Evolutionary conservation across 352 stramenopile species (phyloP), one percentile per base, ranked within the genome.

Genomic region (Sclerospora graminicola): DNA sequence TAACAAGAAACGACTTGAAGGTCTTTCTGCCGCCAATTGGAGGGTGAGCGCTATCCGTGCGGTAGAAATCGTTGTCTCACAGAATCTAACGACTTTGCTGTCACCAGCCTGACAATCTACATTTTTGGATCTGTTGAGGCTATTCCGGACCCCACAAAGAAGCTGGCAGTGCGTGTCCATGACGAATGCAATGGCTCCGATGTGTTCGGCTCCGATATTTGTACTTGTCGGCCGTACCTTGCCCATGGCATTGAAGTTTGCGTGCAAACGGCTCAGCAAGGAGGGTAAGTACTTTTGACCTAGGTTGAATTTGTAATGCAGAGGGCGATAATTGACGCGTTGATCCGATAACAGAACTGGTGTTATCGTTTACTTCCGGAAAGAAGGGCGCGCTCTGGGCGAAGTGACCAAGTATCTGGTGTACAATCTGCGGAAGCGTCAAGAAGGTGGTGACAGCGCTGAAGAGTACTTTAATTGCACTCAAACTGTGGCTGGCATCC

Each of bases 381-480:
- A 99, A 66, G 96, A 99, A 66, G 96, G 95, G 21, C 76, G 95
- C 26, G 93, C 89, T 16, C 72, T 99, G 8, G 95, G 95, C 31
- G 95, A 99, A 77, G 95, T 99, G 18, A 99, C 95, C 27, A 99
- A 99, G 65, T 99, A 99, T 66, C 67, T 99, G 13, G 96, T 99
- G 13, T 99, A 99, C 83, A 99, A 99, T 67, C 85, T 97, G 34
- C 84, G 96, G 35, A 99, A 99, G 76, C 86, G 96, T 27, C 96
- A 99, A 50, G 84, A 98, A 53, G 95, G 96, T 13, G 95, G 94
- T 37, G 95, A 99, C 64, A 90, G 78, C 28, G 95, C 95, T 0
- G 92, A 95, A 48, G 92, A 97, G 48, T 99, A 99, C 76, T 99
- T 99, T 72, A 96, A 97, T 59, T 99, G 96, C 69, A 99, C 96